These are phyloP conservation scores for Whalleya microplaca DNA, from an alignment of 2,329 filamentous ascomycete species.

Conservation along the genomic window DNA sequence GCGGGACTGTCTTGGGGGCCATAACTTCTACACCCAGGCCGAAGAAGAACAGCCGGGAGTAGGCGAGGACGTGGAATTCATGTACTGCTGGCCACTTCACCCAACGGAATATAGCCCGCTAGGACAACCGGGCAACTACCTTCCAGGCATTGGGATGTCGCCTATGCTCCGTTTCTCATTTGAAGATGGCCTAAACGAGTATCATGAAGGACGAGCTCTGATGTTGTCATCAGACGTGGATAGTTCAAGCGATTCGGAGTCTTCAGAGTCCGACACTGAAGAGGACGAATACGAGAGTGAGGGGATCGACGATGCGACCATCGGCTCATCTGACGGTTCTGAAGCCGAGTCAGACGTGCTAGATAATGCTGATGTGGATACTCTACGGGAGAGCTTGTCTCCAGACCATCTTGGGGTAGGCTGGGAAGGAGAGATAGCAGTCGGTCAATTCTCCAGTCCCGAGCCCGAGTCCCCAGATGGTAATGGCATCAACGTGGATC, in stretches of 20 bases:
- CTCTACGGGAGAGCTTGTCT: too few relatives aligned
- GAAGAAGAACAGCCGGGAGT: constrained; percentile 24
- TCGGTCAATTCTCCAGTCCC: constrained; percentile 23
- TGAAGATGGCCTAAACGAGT: constrained; percentile 6
- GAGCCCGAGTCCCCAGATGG: constrained; percentile 25
- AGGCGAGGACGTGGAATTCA: constrained; percentile 20
- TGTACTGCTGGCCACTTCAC: constrained; percentile 41
- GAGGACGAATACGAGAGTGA: constrained; percentile 33
- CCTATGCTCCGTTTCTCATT: constrained; percentile 24
- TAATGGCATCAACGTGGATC: constrained; percentile 9
- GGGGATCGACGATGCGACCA: constrained; percentile 29
- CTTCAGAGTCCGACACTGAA: constrained; percentile 13
- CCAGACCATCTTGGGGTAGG: constrained; percentile 8
- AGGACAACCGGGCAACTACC: too few relatives aligned
- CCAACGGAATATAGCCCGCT: too few relatives aligned
- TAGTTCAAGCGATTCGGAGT: constrained; percentile 4
- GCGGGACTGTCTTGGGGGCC: constrained; percentile 13
- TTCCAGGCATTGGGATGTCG: too few relatives aligned
- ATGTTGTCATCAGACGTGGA: constrained; percentile 7
- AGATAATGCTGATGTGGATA: too few relatives aligned
- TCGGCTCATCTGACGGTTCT: constrained; percentile 13
- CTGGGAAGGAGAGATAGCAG: constrained; percentile 5
- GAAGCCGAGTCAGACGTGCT: constrained; percentile 17
- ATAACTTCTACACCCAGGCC: constrained; percentile 24
- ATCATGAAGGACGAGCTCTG: constrained; percentile 8